Evolutionary conservation across 768 basidiomycete genomes (phyloP), one percentile per base, ranked within the genome.

Genomic region (Leccinum truebloodii): DNA sequence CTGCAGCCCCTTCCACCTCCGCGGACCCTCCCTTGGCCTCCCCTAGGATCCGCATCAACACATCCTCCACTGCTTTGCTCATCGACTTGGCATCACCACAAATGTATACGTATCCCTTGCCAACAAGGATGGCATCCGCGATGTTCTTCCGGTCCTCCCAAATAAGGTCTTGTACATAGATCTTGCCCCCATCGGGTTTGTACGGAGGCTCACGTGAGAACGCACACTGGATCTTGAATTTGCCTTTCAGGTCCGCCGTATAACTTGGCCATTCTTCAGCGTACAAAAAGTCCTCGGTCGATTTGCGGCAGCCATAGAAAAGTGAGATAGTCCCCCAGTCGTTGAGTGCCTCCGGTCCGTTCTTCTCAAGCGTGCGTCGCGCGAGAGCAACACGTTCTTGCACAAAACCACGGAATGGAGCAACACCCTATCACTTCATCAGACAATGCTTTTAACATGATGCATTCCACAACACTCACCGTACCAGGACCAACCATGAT

Each of bases 401-500:
- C 9, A 98, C 85, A 76, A 99, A 99, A 2, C 96, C 97, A 62
- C 97, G 92, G 92, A 99, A 99, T 9, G 97, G 97, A 51, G 97
- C 97, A 58, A 99, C 95, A 80, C 97, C 97, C 94, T 96, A 59
- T 63, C 44, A 63, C 48, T 22, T 52, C 44, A 51, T 66, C 65
- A 63, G 50, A 51, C 61, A 53, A 57, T 10, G 14, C 46, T 2
- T 12, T 48, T n/a, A 8, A 34, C 8, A 24, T 26, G 3, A 57
- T 28, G 20, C 14, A 34, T 30, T 30, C 8, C 1, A 24, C 20
- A 51, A 41, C 24, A 84, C 92, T 78, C 73, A 96, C 95, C 59
- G 95, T 99, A 56, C 97, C 97, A 62, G 97, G 97, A 46, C 97
- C 97, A 73, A 99, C 86, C 97, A 99, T 98, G 76, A 99, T 93